phyloP scores from a whole-genome alignment of 768 basidiomycete genomes.

The Xerocomus spinulosus region DNA sequence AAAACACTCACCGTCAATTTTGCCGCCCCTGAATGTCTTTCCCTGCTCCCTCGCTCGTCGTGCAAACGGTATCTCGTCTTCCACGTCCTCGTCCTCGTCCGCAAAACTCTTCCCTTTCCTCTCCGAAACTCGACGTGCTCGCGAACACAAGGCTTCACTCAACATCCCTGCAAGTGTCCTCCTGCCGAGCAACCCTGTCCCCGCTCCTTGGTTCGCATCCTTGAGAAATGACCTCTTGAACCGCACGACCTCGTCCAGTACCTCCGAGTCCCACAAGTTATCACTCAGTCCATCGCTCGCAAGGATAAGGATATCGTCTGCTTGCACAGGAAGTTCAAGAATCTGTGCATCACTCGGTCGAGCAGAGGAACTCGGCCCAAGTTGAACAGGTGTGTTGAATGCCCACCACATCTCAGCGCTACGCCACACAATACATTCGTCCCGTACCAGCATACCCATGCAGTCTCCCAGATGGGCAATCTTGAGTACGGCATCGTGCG shows the following conservation, averaged over 20 bases:
- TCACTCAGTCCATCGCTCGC: conserved; percentile 80
- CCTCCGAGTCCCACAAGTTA: conserved; percentile 86
- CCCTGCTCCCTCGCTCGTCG: conserved; percentile 74
- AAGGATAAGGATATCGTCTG: conserved; percentile 75
- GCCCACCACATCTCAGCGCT: conserved; percentile 93
- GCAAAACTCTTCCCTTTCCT: conserved; percentile 26
- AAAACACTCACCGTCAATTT: conserved; percentile 65
- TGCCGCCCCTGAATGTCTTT: conserved; percentile 70
- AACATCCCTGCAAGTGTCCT: conserved; percentile 64
- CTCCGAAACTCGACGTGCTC: conserved; percentile 68
- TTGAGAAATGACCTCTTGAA: conserved; percentile 43
- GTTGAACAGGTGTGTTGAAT: conserved; percentile 63
- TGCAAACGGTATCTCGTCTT: conserved; percentile 75
- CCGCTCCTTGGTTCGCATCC: conserved; percentile 12
- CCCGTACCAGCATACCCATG: conserved; percentile 81
- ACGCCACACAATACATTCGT: conserved; percentile 74
- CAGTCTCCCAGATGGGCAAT: conserved; percentile 88
- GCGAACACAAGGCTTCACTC: conserved; percentile 75
- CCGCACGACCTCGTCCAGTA: conserved; percentile 72
- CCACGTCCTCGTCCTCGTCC: conserved; percentile 28
- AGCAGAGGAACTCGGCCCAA: conserved; percentile 58
- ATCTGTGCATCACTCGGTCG: conserved; percentile 65
- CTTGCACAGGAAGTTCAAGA: conserved; percentile 62
- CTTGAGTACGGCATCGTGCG: conserved; percentile 58
- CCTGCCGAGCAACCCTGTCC: conserved; percentile 36